Base-by-base conservation (phyloP, 2,329 filamentous ascomycete genomes). In the Kalaharituber pfeilii region DNA sequence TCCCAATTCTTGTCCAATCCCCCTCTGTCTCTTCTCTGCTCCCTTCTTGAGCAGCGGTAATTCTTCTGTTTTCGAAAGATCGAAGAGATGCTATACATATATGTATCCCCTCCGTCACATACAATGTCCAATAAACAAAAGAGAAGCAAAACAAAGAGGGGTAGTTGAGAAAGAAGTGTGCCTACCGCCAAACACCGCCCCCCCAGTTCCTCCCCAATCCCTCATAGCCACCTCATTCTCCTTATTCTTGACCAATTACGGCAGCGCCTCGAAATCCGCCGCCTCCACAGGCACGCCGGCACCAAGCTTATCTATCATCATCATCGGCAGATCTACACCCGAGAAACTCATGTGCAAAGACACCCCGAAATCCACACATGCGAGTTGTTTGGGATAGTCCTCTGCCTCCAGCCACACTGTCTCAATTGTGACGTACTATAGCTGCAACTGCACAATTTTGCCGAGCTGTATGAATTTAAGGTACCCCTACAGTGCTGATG, bases 241-340 rank as follows among this genome's bases (percentile, higher is more conserved):
- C 0, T 84, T 83, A 64, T 96, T 88, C 52, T 77, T 82, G 25
- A 98, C 84, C n/a, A 98, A 72, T 70, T 98, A 91, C 2, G 78
- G 73, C 75, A 94, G 94, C 58, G 88, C 89, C 65, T 88, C 81
- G 65, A 94, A 98, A 1, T 77, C 76, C 25, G 78, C 78, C 75
- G 91, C 96, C 0, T 82, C 81, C 0, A 98, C 91, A 0, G 91
- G 91, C 26, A 98, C 71, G 0, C 89, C 91, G 0, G 87, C 84
- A 2, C 91, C 91, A 67, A 98, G 96, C 88, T 98, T 95, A 67
- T 98, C 91, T 13, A 98, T 88, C 1, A 98, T 87, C 70, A 98
- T 98, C 91, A 98, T 98, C 0, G 91, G 91, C 20, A 98, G 72
- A 68, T 98, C 91, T 0, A 98, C 87, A 1, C 91, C 91, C 2